Evolutionary conservation across 305 asterid species (phyloP).

Genomic region (Striga hermonthica): DNA sequence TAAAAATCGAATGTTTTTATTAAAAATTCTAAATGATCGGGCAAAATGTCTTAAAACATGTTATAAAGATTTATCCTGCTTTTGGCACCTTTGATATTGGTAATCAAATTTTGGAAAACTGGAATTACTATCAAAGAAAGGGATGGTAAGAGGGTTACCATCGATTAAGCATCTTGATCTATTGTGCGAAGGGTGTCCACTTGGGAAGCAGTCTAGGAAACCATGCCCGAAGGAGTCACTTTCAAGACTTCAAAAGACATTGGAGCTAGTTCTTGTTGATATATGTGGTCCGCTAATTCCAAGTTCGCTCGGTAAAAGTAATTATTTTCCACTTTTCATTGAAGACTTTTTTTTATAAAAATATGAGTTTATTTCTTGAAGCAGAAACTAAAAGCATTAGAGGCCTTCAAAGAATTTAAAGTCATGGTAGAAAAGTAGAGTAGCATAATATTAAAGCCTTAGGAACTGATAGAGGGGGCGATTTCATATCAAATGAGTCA

Average conservation of each 20-base stretch:
- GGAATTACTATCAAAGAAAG: background rate
- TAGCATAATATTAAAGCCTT: background rate
- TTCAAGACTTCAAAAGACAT: background rate
- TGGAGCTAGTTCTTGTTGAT: constrained; percentile 23
- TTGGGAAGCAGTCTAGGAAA: constrained; percentile 18
- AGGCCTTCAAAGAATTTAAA: constrained; percentile 12
- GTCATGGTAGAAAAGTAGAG: background rate
- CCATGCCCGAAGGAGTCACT: constrained; percentile 13
- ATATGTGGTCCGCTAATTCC: constrained; percentile 24
- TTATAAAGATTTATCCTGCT: background rate
- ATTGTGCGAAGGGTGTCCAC: too few species aligned
- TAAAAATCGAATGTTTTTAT: too few species aligned
- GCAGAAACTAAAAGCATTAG: constrained; percentile 21
- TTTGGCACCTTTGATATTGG: background rate
- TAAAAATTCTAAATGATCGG: constrained; percentile 25
- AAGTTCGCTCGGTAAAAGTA: background rate
- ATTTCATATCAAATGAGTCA: constrained; percentile 11
- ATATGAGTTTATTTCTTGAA: too few species aligned
- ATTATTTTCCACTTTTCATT: constrained; percentile 14
- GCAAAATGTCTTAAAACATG: background rate
- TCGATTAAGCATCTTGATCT: background rate
- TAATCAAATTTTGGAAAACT: background rate
- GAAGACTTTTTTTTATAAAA: constrained; percentile 24
- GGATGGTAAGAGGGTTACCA: constrained; percentile 20
- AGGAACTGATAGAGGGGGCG: constrained; percentile 1